Percentiles rank a stretch among this genome's conserved stretches.
Evolutionary conservation across 2,329 filamentous ascomycete genomes (phyloP).

Genomic region (Colletotrichum spaethianum): DNA sequence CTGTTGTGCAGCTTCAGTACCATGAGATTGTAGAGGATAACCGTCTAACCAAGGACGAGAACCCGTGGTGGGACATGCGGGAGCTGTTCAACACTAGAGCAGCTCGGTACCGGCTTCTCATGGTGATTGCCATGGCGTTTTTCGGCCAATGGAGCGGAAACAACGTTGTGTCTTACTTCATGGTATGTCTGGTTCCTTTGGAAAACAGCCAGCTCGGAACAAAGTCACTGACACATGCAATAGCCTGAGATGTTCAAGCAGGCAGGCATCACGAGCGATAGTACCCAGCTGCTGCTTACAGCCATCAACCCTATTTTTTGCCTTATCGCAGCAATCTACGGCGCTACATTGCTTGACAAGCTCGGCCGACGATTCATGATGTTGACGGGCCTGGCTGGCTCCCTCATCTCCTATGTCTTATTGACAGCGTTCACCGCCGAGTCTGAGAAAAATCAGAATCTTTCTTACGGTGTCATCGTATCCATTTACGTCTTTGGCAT

Average conservation of each 20-base stretch:
- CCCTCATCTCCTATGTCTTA: slow-evolving; percentile 48
- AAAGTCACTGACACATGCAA: slow-evolving; percentile 35
- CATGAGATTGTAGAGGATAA: slow-evolving; percentile 69
- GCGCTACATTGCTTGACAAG: slow-evolving; percentile 56
- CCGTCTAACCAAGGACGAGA: slow-evolving; percentile 63
- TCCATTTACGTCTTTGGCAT: slow-evolving; percentile 57
- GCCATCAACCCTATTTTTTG: slow-evolving; percentile 61
- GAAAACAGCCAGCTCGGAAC: no score
- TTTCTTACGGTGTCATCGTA: slow-evolving; percentile 57
- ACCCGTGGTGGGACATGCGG: slow-evolving; percentile 73
- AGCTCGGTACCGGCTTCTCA: slow-evolving; percentile 63
- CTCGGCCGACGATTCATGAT: slow-evolving; percentile 57
- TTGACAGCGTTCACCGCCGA: slow-evolving; percentile 54
- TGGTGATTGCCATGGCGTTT: slow-evolving; percentile 66
- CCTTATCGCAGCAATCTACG: slow-evolving; percentile 56
- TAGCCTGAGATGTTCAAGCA: slow-evolving; percentile 57
- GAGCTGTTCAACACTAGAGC: slow-evolving; percentile 65
- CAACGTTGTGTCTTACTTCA: slow-evolving; percentile 59
- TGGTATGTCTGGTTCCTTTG: slow-evolving; percentile 44
- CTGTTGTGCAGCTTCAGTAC: slow-evolving; percentile 70
- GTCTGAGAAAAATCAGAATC: slow-evolving; percentile 48
- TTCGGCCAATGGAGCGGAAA: slow-evolving; percentile 65
- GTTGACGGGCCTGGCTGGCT: slow-evolving; percentile 52
- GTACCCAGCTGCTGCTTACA: slow-evolving; percentile 61
- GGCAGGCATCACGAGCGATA: slow-evolving; percentile 55